Conservation (phyloP, 306 rosid species). For the Cucurbita ficifolia region DNA sequence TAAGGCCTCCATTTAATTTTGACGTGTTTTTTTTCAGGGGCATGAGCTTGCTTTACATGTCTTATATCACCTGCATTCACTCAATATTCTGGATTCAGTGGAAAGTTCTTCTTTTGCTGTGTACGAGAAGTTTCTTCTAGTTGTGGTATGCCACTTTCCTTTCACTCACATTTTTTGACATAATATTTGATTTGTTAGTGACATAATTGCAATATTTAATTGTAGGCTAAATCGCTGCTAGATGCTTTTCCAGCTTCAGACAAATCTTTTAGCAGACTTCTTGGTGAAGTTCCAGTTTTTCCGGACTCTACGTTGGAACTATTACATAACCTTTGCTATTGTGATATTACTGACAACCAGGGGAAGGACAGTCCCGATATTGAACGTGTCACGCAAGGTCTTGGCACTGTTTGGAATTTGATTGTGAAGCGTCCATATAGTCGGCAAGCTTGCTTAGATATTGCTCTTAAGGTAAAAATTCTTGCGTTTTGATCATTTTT, state of each 20-base stretch:
- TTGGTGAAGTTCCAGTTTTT: constrained; percentile 83
- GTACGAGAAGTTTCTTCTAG: constrained; percentile 77
- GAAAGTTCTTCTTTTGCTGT: constrained; percentile 39
- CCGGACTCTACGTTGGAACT: constrained; percentile 65
- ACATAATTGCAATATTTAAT: constrained; percentile 9
- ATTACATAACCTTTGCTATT: constrained; percentile 62
- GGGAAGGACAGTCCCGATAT: constrained; percentile 65
- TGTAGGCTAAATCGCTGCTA: constrained; percentile 66
- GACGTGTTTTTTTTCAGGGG: constrained; percentile 50
- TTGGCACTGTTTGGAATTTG: constrained; percentile 94
- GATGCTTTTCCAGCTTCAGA: constrained; percentile 86
- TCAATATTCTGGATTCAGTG: constrained; percentile 35
- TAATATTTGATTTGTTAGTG: constrained; percentile 5
- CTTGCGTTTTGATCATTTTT: background rate
- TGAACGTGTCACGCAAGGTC: constrained; percentile 97
- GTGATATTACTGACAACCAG: constrained; percentile 43
- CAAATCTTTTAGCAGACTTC: constrained; percentile 87
- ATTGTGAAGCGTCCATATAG: constrained; percentile 79
- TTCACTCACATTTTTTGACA: constrained; percentile 8
- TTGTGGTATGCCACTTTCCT: constrained; percentile 48
- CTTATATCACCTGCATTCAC: constrained; percentile 72
- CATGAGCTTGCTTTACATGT: constrained; percentile 83
- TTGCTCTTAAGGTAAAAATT: constrained; percentile 64
- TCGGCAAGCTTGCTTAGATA: constrained; percentile 69
- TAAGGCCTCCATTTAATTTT: background rate